These are phyloP conservation scores for Coleophoma cylindrospora DNA, from an alignment of 2,329 filamentous ascomycete genomes.

Conservation along the genomic window DNA sequence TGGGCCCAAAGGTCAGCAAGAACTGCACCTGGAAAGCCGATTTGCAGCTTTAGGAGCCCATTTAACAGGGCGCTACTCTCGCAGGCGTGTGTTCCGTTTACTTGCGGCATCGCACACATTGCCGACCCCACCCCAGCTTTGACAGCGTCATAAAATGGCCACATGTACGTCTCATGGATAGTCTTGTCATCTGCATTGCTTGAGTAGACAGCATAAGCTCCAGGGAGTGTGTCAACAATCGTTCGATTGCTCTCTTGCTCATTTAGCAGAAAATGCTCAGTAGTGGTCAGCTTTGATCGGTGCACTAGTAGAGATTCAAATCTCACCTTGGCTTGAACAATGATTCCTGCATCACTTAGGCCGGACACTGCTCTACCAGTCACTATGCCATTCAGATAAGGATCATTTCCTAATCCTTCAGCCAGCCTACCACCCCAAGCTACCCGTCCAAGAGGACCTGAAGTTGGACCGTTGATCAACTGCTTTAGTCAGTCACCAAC, in stretches of 20 bases:
- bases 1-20: not conserved
- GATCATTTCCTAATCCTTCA: conserved; percentile 52
- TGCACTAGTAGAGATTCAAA: not conserved
- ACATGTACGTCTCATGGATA: conserved; percentile 71
- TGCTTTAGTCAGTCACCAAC: not conserved
- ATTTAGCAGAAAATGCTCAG: conserved; percentile 66
- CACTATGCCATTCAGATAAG: not conserved
- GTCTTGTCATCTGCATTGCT: conserved; percentile 73
- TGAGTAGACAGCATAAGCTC: conserved; percentile 52
- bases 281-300: conserved; percentile 28
- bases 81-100: not conserved
- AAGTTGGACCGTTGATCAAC: conserved; percentile 46
- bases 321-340: conserved; percentile 53
- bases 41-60: not conserved
- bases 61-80: not conserved
- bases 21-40: not conserved
- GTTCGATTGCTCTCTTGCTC: conserved; percentile 59
- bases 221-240: not conserved
- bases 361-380: conserved; percentile 31
- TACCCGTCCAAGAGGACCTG: conserved; percentile 59
- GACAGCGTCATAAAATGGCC: conserved; percentile 83
- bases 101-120: conserved; percentile 44
- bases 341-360: conserved; percentile 68
- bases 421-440: conserved; percentile 60
- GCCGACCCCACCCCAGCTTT: conserved; percentile 70